Base-by-base conservation (phyloP, 2,329 filamentous ascomycete species). In the Colletotrichum tropicale region DNA sequence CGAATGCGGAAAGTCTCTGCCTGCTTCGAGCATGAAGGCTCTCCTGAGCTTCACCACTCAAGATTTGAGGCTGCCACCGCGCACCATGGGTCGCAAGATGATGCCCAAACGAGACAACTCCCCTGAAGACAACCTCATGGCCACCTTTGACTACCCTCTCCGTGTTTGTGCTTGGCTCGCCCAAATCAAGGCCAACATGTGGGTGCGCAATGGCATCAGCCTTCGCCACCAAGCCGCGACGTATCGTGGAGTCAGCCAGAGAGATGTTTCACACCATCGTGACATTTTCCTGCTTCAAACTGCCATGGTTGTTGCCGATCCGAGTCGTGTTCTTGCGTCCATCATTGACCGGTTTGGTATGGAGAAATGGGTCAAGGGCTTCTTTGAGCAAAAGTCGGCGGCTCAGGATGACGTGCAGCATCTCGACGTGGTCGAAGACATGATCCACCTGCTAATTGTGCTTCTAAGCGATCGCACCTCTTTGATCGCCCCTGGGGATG, bases 141-240 rank as follows among this genome's bases (percentile, higher is more conserved):
- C 94, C 3, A 92, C 96, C 67, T 98, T 99, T 81, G 97, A 99
- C 83, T 98, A 95, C 80, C 96, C 98, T 1, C 88, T 99, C 6
- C 91, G 98, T 68, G 96, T 98, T 1, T 98, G 96, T 82, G 96
- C 95, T 24, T 99, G 97, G 97, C 88, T 99, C 36, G 95, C 97
- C 8, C 98, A 99, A 86, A 98, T 99, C 92, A 98, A 98, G 84
- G 96, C 96, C 21, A 95, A 96, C 67, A 98, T 98, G 93, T 99
- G 98, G 97, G 96, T 99, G 77, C 93, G 97, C 71, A 99, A 99
- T 82, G 97, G 97, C 3, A 95, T 99, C 81, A 98, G 96, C 80
- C 90, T 99, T 67, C 93, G 96, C 52, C 97, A 99, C 83, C 97
- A 99, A 84, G 97, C 98, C 83, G 94, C 94, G 68, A 97, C 96